Base-by-base conservation (phyloP, 257 asterid genomes). In the Salvia splendens region DNA sequence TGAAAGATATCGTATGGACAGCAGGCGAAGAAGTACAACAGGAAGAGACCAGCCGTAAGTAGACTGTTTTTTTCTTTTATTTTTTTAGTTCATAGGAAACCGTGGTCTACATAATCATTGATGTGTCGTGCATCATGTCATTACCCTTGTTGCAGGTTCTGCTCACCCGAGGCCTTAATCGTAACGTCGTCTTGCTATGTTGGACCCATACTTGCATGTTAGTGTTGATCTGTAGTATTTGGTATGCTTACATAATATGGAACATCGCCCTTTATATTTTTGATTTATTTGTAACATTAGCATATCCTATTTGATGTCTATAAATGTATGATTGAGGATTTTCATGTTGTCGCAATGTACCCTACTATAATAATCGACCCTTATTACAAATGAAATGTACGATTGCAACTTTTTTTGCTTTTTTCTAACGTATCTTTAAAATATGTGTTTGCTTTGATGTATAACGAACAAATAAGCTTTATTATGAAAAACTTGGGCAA, bases 1-100 rank as follows among this genome's bases (percentile, higher is more conserved):
- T 92, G 90, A 87, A 92, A 77, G 98, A 92, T 73, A 79, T 92
- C 15, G 97, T 92, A 16, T 92, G 98, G 98, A 85, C 75, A 50
- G 67, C 92, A 5, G 88, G 82, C 16, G 89, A 86, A 6, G 95
- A 84, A 72, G 75, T 73, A 47, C 79, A 81, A 71, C 86, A 76
- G 45, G 86, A 74, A 71, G 75, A 50, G 48, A 77, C 56, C 54
- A 65, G 62, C 45, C 85, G 96, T 88, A 64, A 72, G 84, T 76
- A 14, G 6, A 47, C 30, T 10, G 7, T 38, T 38, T 2, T 32
- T 30, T 8, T 5, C 3, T 24, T 24, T 24, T 1, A 24, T 2
- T 24, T 24, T 24, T 24, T 24, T 24, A 24, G 30, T 24, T 24
- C 30, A 24, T 24, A 24, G 30, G 43, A 7, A 2, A 4, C 1